phyloP scores from a whole-genome alignment of 495 filamentous ascomycete species.

The Staphylotrichum tortipilum region DNA sequence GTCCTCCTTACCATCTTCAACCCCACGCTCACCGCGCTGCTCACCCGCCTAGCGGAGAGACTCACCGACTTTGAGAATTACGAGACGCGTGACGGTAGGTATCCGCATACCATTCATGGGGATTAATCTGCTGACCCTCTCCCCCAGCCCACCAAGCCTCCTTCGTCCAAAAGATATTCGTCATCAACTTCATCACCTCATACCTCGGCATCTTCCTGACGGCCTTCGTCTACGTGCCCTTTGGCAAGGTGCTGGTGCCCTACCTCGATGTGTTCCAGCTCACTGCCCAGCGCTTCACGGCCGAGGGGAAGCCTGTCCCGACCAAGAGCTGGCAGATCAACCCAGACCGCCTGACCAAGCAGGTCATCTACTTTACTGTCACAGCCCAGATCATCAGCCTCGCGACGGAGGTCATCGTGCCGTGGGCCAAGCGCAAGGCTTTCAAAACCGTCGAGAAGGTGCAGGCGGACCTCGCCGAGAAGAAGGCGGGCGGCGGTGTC shows the following conservation, averaged over 20 bases:
- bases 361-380: slow-evolving; percentile 95
- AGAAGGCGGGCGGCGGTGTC: slow-evolving; percentile 20
- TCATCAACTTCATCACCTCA: slow-evolving; percentile 95
- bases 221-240: slow-evolving; percentile 94
- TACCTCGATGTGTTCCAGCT: slow-evolving; percentile 81
- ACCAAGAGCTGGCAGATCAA: slow-evolving; percentile 73
- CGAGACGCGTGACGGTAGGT: slow-evolving; percentile 61
- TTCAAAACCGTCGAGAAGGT: slow-evolving; percentile 67
- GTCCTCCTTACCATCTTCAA: slow-evolving; percentile 72
- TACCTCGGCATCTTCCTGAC: slow-evolving; percentile 89
- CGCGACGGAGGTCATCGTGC: slow-evolving; percentile 77
- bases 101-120: too few species aligned
- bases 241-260: slow-evolving; percentile 77
- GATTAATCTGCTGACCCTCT: slow-evolving; percentile 7
- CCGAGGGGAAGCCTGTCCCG: slow-evolving; percentile 58
- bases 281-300: slow-evolving; percentile 65
- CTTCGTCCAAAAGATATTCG: slow-evolving; percentile 82
- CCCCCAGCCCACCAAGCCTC: slow-evolving; percentile 57
- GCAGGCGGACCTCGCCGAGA: slow-evolving; percentile 48
- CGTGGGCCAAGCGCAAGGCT: slow-evolving; percentile 67
- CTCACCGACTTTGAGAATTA: slow-evolving; percentile 90
- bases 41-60: slow-evolving; percentile 66
- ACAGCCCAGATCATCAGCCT: slow-evolving; percentile 90
- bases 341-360: slow-evolving; percentile 72
- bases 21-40: slow-evolving; percentile 66